Evolutionary conservation across 2,329 filamentous ascomycete genomes (phyloP), one percentile per base, ranked within the genome.

Genomic region (Phaeosphaeriaceae sp.): DNA sequence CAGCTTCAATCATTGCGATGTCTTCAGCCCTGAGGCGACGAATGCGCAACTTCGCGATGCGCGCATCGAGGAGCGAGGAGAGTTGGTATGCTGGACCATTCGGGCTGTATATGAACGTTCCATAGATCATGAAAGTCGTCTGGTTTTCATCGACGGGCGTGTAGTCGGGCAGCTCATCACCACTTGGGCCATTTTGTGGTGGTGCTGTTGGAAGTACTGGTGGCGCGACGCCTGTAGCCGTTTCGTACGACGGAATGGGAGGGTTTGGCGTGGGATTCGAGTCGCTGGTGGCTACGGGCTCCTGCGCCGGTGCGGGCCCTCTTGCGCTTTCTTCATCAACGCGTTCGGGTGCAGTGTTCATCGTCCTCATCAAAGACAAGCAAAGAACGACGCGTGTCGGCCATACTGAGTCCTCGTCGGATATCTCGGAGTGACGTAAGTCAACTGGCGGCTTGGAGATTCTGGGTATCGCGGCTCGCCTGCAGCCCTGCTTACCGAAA

Each of bases 41-140:
- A 40, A 72, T 61, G 42, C 63, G 65, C 11, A 73, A 55, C 27
- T 51, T 61, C 13, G 62, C 52, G 7, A 63, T 58, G 56, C 59
- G 62, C 25, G 64, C 56, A 50, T 64, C 62, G 53, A 72, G 69
- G 9, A 71, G 57, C 1, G 64, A 66, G 21, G 67, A 69, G n/a
- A 72, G 57, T 9, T 72, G 70, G 53, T 71, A 72, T 53, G 62
- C 66, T 17, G 69, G 68, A 31, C 62, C 63, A 3, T 58, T 51
- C 15, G 66, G 62, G 1, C 60, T 69, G 53, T 70, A 64, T 36
- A 72, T 70, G 57, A 73, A 70, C 19, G 69, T 73, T 24, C 63
- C 63, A 54, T 62, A 62, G 40, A 72, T 66, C 24, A 57, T 61
- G 42, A 66, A 72, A 7, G 57, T 66, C 7, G 69, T 72, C 40